phyloP scores from a whole-genome alignment of 768 basidiomycete species.

The Tulasnella sp. region DNA sequence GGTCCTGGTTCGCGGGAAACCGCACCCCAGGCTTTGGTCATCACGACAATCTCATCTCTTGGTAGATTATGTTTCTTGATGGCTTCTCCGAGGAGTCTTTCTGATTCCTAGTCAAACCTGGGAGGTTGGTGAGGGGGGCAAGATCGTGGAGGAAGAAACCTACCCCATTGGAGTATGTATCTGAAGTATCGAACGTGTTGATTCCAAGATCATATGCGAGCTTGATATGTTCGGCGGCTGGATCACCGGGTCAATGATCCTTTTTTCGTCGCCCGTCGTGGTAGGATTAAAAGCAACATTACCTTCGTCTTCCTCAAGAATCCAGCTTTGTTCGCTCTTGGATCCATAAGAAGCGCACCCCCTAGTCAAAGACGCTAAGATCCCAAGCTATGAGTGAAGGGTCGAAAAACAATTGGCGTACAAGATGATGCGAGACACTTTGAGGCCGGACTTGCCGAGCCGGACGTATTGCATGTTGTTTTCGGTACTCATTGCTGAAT shows the following conservation, averaged over 20 bases:
- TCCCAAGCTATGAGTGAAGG: not conserved
- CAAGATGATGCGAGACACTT: constrained; percentile 5
- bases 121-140: not conserved
- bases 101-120: not conserved
- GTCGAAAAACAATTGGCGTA: not conserved
- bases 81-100: constrained; percentile 9
- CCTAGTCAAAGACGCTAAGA: not conserved
- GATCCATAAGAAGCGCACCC: not conserved
- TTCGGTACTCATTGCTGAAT: not conserved
- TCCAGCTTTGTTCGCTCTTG: constrained; percentile 4
- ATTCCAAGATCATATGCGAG: constrained; percentile 5
- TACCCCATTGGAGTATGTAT: not conserved
- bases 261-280: not conserved
- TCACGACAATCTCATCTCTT: constrained; percentile 31
- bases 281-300: too few species aligned
- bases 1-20: not conserved
- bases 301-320: not conserved
- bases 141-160: not conserved
- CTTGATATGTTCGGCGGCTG: not conserved
- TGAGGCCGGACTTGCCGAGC: constrained; percentile 11
- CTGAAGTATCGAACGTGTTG: not conserved
- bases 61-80: not conserved
- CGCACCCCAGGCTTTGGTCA: constrained; percentile 9
- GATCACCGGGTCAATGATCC: not conserved
- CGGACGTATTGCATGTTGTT: constrained; percentile 11